Evolutionary conservation across 2,329 filamentous ascomycete species (phyloP), one percentile per base, ranked within the genome.

Genomic region (Microsporum ferrugineum): DNA sequence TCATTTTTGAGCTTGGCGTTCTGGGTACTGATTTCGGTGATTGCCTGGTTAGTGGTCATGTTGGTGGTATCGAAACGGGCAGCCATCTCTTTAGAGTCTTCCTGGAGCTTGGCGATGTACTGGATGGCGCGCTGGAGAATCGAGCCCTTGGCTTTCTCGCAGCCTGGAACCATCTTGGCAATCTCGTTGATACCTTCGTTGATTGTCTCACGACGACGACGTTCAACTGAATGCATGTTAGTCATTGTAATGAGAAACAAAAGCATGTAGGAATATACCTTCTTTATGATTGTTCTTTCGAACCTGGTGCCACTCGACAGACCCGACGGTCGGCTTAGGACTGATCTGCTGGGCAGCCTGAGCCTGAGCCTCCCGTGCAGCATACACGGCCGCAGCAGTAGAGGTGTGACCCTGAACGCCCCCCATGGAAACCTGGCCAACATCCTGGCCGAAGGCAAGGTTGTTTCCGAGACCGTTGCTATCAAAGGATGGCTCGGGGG

Each of bases 101-200:
- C 74, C 51, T 77, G 73, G 14, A 99, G 82, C 71, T 96, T 91
- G 8, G 86, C 88, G 71, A 99, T 97, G 77, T 96, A 97, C 65
- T 90, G 86, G 7, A 96, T 92, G 0, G 94, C 91, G 38, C 92
- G 89, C 71, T 95, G 89, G 41, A 99, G 79, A 65, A 99, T 97
- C 1, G 91, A 95, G 0, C 94, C 94, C 76, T 99, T 99, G 79
- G 99, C 97, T 81, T 97, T 99, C 76, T 99, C 94, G 70, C 92
- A 96, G 12, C 91, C 91, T 0, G 94, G 94, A 0, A 99, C 94
- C 66, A 99, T 95, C 78, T 96, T 97, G 67, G 92, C 89, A 34
- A 99, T 84, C 75, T 97, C 94, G 71, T 96, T 97, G 68, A 99
- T 99, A 57, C 94, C 94, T 76, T 99, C 94, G 67, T 99, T 99